These are phyloP conservation scores for Pythium sp. DNA, from an alignment of 352 stramenopile genomes.

Conservation along the genomic window DNA sequence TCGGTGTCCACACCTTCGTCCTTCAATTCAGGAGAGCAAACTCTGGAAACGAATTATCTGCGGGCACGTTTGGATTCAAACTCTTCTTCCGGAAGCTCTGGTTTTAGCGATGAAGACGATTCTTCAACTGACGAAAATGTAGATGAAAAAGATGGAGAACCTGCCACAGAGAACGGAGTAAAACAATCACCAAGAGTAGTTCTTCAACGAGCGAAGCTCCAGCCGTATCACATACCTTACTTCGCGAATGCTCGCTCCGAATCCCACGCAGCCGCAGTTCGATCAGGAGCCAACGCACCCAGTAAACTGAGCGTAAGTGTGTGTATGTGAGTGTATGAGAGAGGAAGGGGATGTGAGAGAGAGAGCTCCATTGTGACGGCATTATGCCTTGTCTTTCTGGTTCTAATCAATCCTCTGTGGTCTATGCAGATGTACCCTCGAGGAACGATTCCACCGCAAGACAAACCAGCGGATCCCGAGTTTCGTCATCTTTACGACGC, in stretches of 20 bases:
- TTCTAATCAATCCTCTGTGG: background rate
- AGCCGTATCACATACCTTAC: constrained; percentile 38
- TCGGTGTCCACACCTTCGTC: constrained; percentile 24
- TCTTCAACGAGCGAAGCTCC: constrained; percentile 12
- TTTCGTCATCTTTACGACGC: constrained; percentile 49
- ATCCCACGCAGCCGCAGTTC: background rate
- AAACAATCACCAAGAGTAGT: background rate
- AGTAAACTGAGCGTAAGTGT: constrained; percentile 10
- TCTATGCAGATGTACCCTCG: constrained; percentile 32
- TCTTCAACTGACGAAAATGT: background rate
- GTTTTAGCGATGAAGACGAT: constrained; percentile 12
- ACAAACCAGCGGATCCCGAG: constrained; percentile 48
- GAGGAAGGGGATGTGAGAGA: too few species aligned
- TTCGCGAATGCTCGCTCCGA: constrained; percentile 9
- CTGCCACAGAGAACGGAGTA: background rate
- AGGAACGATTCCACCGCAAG: constrained; percentile 43
- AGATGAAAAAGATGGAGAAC: background rate
- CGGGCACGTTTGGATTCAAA: constrained; percentile 6
- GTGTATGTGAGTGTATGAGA: background rate
- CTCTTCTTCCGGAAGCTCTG: constrained; percentile 18
- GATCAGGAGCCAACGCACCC: background rate
- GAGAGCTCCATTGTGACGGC: too few species aligned
- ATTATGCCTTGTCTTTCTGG: background rate
- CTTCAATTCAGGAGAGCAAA: constrained; percentile 9
- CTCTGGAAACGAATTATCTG: background rate